Evolutionary conservation across 2,329 filamentous ascomycete species (phyloP), one percentile per base, ranked within the genome.

Genomic region (Neofusicoccum ribis): DNA sequence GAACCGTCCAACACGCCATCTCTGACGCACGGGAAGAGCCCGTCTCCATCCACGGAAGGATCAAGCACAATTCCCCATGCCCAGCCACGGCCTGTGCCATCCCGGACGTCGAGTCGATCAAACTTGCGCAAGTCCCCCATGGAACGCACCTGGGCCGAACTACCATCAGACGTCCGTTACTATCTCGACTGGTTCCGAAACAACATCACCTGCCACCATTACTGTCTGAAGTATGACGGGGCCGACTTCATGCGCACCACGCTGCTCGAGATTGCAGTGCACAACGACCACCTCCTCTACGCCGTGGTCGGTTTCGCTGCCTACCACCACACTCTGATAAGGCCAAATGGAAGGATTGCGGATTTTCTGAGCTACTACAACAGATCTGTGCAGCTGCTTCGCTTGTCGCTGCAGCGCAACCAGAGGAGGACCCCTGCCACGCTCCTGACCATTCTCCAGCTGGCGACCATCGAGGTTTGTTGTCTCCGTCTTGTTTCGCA

Each of bases 341-440:
- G 89, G 56, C 86, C 89, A 0, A 81, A 88, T 56, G 91, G 91
- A 23, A 89, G 88, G 69, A 88, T 98, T 31, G 85, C 90, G 67
- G 88, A 90, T 61, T 98, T 98, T 71, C 82, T 98, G 34, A 86
- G 88, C 65, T 97, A 96, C 73, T 97, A 98, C 80, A 93, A 97
- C 77, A 90, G 88, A 73, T 93, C 94, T 9, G 90, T 99, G 34
- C 89, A 86, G 1, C 80, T 92, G 31, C 84, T 99, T 17, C 83
- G 96, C 8, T 83, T 84, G 39, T 89, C 88, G 4, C 80, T 98
- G 17, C 87, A 88, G 67, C 88, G 85, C 63, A 88, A 88, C 65
- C 89, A 92, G 68, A 87, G 86, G 67, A 88, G 91, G 69, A 90
- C 82, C 39, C 83, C 93, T 58, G 86, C 89, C 6, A 97, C 90